Evolutionary conservation across 2,329 filamentous ascomycete genomes (phyloP).

Genomic region (Xylaria arbuscula): DNA sequence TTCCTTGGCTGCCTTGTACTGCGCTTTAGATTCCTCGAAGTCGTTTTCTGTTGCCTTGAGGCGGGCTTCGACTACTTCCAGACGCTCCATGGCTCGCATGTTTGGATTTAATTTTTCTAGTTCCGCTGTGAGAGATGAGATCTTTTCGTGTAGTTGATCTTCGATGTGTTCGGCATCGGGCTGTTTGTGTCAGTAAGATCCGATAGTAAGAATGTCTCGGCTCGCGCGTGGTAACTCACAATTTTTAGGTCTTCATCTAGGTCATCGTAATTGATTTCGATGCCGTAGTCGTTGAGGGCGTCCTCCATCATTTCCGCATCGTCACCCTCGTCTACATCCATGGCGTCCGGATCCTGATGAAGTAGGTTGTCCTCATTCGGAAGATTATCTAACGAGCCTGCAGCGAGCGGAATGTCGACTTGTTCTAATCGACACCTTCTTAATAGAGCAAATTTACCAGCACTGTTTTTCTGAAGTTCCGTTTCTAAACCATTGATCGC

Average conservation of each 20-base stretch:
- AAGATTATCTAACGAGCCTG: constrained; percentile 83
- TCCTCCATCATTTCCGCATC: constrained; percentile 70
- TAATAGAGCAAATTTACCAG: constrained; percentile 84
- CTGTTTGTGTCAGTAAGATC: constrained; percentile 54
- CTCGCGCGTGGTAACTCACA: constrained; percentile 60
- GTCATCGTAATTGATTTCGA: constrained; percentile 85
- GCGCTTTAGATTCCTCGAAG: constrained; percentile 83
- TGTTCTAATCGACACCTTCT: constrained; percentile 94
- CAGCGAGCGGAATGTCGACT: constrained; percentile 81
- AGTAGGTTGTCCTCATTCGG: constrained; percentile 87
- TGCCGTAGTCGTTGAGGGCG: constrained; percentile 87
- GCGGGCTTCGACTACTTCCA: constrained; percentile 85
- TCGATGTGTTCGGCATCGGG: constrained; percentile 77
- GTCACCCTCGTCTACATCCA: constrained; percentile 87
- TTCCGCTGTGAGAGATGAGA: constrained; percentile 77
- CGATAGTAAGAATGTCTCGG: constrained; percentile 46
- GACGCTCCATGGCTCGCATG: constrained; percentile 91
- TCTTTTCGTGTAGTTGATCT: constrained; percentile 79
- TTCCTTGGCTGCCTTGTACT: constrained; percentile 80
- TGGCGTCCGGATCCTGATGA: constrained; percentile 82
- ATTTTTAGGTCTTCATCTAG: constrained; percentile 85
- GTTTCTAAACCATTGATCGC: constrained; percentile 83
- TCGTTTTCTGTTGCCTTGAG: constrained; percentile 88
- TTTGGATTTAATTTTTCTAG: constrained; percentile 97
- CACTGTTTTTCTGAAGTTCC: constrained; percentile 85